phyloP scores from a whole-genome alignment of 1,284 basidiomycete genomes.

The Pholiota adiposa region DNA sequence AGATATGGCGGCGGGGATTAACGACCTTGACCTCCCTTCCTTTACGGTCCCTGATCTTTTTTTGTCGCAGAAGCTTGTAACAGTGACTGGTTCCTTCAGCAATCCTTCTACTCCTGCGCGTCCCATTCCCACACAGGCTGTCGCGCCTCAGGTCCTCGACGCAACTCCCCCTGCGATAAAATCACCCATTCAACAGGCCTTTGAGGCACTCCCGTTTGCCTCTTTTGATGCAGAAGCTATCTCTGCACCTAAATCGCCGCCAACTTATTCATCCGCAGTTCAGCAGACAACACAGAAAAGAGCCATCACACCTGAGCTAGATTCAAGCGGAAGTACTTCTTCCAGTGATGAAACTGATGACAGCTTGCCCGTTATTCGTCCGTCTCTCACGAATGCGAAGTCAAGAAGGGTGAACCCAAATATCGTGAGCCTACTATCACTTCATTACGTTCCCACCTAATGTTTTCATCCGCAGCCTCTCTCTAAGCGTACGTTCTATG shows the following conservation, averaged over 20 bases:
- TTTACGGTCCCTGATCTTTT: constrained; percentile 67
- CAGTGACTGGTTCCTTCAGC: constrained; percentile 11
- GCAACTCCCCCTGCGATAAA: neutral
- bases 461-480: constrained; percentile 44
- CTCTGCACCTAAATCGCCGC: constrained; percentile 21
- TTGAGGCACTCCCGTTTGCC: constrained; percentile 27
- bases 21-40: constrained; percentile 56
- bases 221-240: constrained; percentile 23
- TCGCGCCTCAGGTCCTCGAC: neutral
- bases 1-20: constrained; percentile 63
- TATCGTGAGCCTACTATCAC: constrained; percentile 45
- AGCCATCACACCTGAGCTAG: constrained; percentile 36
- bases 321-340: constrained; percentile 35
- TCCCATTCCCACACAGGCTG: neutral
- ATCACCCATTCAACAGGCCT: constrained; percentile 22
- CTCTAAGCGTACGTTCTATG: constrained; percentile 54
- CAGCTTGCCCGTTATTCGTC: constrained; percentile 24
- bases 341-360: constrained; percentile 44
- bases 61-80: constrained; percentile 53
- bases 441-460: constrained; percentile 22
- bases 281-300: constrained; percentile 30
- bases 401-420: constrained; percentile 50
- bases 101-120: constrained; percentile 16
- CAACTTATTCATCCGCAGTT: constrained; percentile 41
- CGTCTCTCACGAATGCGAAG: constrained; percentile 37